Base-by-base conservation (phyloP, 2,329 filamentous ascomycete genomes). In the Zymoseptoria brevis region DNA sequence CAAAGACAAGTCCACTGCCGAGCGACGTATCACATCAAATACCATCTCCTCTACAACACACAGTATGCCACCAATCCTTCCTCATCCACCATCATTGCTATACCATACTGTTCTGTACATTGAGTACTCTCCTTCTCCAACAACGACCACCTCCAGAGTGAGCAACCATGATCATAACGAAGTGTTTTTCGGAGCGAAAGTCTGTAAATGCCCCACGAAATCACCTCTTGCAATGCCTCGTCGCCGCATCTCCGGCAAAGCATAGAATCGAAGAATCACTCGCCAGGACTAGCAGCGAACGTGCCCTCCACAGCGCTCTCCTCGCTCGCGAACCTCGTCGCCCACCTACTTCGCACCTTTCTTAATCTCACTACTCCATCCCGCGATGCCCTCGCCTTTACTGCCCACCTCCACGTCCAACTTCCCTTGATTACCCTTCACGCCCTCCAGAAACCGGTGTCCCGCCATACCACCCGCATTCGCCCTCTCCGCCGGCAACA, bases 391-490 rank as follows among this genome's bases (percentile, higher is more conserved):
- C 59, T 96, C 93, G 1, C 93, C 93, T 59, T 85, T 86, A 64
- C 87, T 90, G 6, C 91, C 91, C 0, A 95, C 88, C 53, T 85
- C 78, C 30, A 96, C 80, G 16, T 87, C 84, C 62, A 96, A 81
- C 72, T 83, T 86, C 58, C 93, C 76, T 9, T 82, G 83, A 68
- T 92, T 87, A 7, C 92, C 93, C 35, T 87, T 87, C 2, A 92
- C 92, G 65, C 91, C 88, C 62, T 89, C 85, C 66, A 97, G 75
- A 83, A 93, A 97, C 5, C 79, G 73, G 68, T 96, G 90, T 6
- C 87, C 87, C 3, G 89, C 87, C 94, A 97, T 97, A 5, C 94
- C 94, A 41, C 94, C 94, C 0, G 94, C 94, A 72, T 97, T 99
- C 9, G 94, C 94, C 49, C 94, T 82, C 75, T 90, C 89, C 61